Conservation (phyloP, 768 basidiomycete species). For the Panus rudis region DNA sequence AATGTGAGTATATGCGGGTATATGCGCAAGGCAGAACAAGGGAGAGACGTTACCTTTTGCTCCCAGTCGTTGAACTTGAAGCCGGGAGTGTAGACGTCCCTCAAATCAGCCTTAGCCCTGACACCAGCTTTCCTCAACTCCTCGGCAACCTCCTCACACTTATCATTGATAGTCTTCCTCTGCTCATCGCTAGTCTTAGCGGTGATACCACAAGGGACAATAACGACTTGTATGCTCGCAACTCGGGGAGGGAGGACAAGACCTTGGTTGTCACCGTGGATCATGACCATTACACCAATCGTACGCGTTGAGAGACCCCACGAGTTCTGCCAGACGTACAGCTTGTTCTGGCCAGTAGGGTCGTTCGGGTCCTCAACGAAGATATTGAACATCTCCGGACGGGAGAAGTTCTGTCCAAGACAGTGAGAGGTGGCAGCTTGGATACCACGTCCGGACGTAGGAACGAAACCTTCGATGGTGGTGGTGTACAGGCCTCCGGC, state of each 20-base stretch:
- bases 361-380: slow-evolving; percentile 90
- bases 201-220: slow-evolving; percentile 94
- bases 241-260: slow-evolving; percentile 96
- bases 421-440: slow-evolving; percentile 98
- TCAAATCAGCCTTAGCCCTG: slow-evolving; percentile 82
- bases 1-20: slow-evolving; percentile 1
- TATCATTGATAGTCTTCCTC: slow-evolving; percentile 63
- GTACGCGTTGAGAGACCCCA: slow-evolving; percentile 97
- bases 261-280: slow-evolving; percentile 96
- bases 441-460: slow-evolving; percentile 94
- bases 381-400: slow-evolving; percentile 96
- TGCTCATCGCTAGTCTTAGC: slow-evolving; percentile 69
- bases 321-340: slow-evolving; percentile 95
- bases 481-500: slow-evolving; percentile 98
- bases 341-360: slow-evolving; percentile 56
- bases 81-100: slow-evolving; percentile 96
- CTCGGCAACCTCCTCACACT: slow-evolving; percentile 71
- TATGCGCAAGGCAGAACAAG: neutral
- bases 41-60: slow-evolving; percentile 65
- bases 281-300: slow-evolving; percentile 99
- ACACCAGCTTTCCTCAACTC: slow-evolving; percentile 67
- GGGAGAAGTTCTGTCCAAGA: slow-evolving; percentile 97
- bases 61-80: slow-evolving; percentile 99
- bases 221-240: slow-evolving; percentile 82
- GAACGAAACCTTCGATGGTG: slow-evolving; percentile 96